These are phyloP conservation scores for Saccharum hybrid DNA, from an alignment of 202 grass and related monocot species.

Conservation along the genomic window DNA sequence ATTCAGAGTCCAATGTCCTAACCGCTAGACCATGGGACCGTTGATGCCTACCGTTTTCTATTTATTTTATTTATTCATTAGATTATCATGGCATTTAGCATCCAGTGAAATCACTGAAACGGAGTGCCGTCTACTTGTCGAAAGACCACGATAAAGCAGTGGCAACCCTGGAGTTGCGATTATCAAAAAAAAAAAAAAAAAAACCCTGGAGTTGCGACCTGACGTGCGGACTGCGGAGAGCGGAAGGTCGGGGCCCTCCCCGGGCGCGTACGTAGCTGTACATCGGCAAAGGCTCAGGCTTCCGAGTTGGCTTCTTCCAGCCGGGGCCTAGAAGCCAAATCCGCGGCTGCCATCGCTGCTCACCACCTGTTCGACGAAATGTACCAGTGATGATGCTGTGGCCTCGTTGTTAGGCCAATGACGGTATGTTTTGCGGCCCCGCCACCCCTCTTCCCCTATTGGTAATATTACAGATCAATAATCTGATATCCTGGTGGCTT, in stretches of 20 bases:
- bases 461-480: background rate
- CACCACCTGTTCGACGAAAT: conserved; percentile 7
- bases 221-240: no score
- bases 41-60: background rate
- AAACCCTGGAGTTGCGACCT: background rate
- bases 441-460: background rate
- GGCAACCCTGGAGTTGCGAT: background rate
- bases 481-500: background rate
- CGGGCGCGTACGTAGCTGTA: background rate
- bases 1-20: conserved; percentile 89
- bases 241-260: no score
- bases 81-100: background rate
- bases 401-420: background rate
- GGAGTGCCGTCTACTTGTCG: background rate
- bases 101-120: no score
- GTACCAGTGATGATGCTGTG: background rate
- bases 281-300: background rate
- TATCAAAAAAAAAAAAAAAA: no score
- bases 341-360: no score
- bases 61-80: no score
- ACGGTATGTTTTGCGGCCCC: background rate
- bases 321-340: background rate
- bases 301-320: background rate
- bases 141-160: background rate
- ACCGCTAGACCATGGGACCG: conserved; percentile 76